Evolutionary conservation across 148 eudicot species (phyloP).

Genomic region (Suaeda aralocaspica): DNA sequence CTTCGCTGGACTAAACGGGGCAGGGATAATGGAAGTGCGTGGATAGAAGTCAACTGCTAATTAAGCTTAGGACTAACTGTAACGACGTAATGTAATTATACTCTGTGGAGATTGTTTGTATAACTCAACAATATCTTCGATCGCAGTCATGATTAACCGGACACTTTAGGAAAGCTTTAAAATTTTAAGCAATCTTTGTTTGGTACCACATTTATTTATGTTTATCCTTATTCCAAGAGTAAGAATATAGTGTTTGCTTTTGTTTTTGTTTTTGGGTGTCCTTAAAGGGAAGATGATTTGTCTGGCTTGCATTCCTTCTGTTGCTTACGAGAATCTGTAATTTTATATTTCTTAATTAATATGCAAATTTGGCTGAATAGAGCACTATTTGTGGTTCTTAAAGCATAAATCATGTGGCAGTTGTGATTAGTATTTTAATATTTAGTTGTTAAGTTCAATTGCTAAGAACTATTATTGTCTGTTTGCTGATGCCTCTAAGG

Average conservation of each 20-base stretch:
- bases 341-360: not conserved
- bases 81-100: too few relatives aligned
- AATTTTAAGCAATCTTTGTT: not conserved
- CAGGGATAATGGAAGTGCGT: constrained; percentile 7
- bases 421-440: not conserved
- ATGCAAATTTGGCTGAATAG: not conserved
- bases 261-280: not conserved
- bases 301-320: not conserved
- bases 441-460: not conserved
- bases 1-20: not conserved
- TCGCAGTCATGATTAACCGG: constrained; percentile 4
- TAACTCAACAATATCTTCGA: not conserved
- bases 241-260: not conserved
- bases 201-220: not conserved
- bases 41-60: not conserved
- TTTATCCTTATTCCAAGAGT: not conserved
- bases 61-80: too few relatives aligned
- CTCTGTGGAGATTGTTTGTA: not conserved
- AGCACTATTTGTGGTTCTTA: not conserved
- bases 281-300: not conserved
- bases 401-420: not conserved
- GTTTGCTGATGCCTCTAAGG: not conserved
- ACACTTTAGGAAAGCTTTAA: not conserved
- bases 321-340: not conserved
- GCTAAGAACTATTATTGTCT: not conserved